Evolutionary conservation across 371 early-diverging fungal species (phyloP).

Genomic region (Rhizomucor miehei): DNA sequence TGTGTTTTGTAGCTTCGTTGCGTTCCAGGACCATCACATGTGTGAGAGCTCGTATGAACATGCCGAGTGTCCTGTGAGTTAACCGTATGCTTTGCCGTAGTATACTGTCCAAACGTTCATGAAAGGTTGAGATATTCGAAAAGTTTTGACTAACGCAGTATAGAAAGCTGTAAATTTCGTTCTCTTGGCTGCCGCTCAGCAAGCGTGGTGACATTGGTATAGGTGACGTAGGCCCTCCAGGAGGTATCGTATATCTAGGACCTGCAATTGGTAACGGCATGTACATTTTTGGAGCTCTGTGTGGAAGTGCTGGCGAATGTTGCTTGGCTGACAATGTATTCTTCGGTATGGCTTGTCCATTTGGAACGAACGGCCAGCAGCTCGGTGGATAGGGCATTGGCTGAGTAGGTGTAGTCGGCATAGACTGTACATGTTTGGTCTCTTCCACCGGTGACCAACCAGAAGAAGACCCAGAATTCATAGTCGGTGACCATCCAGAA

Average conservation of each 20-base stretch:
- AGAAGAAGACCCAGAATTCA: not conserved
- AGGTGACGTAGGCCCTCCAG: too few relatives aligned
- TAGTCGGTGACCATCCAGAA: not conserved
- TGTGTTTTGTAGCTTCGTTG: too few relatives aligned
- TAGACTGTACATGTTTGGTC: not conserved
- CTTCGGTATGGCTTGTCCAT: not conserved
- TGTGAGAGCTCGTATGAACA: slow-evolving; percentile 14
- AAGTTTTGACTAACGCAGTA: slow-evolving; percentile 4
- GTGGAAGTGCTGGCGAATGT: not conserved
- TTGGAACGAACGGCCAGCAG: not conserved
- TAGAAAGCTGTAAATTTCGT: not conserved
- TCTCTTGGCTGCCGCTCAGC: too few relatives aligned
- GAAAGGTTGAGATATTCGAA: slow-evolving; percentile 4
- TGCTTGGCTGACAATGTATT: not conserved
- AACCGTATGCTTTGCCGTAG: slow-evolving; percentile 12
- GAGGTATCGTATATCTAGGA: too few relatives aligned
- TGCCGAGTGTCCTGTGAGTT: slow-evolving; percentile 12
- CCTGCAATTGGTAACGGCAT: too few relatives aligned
- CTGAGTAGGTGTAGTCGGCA: not conserved
- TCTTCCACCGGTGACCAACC: slow-evolving; percentile 14
- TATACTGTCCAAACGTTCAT: slow-evolving; percentile 9
- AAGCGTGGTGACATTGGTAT: too few relatives aligned
- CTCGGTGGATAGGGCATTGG: not conserved
- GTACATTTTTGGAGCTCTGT: not conserved
- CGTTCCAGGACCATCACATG: slow-evolving; percentile 11